Evolutionary conservation across 2,329 filamentous ascomycete genomes (phyloP).

Genomic region (Alternaria sp.): DNA sequence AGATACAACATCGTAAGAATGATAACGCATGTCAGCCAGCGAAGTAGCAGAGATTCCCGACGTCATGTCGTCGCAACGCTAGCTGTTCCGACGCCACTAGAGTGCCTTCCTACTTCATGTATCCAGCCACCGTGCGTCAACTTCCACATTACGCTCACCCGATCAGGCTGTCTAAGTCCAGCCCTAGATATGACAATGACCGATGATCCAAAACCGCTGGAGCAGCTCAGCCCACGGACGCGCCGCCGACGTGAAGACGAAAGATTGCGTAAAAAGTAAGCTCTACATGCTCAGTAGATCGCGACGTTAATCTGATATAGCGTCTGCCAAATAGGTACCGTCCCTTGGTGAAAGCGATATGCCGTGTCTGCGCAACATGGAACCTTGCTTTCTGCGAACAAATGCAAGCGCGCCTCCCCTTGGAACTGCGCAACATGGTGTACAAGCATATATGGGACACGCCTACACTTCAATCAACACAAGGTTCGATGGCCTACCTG

Average conservation of each 20-base stretch:
- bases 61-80: neutral
- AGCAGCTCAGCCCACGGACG: no score
- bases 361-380: neutral
- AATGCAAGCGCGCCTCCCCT: neutral
- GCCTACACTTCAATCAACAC: neutral
- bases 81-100: neutral
- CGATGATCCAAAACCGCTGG: no score
- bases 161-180: no score
- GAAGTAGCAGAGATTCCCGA: neutral
- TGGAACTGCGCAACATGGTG: neutral
- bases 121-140: neutral
- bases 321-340: neutral
- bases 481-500: neutral
- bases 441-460: neutral
- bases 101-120: neutral
- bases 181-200: no score
- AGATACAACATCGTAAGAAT: neutral
- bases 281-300: neutral
- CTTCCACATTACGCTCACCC: neutral
- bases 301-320: neutral
- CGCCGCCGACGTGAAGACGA: neutral
- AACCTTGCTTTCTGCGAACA: neutral
- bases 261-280: neutral
- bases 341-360: neutral
- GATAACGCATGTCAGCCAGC: neutral